Base-by-base conservation (phyloP, 176 grass and related monocot genomes). In the Aechmea fasciata region DNA sequence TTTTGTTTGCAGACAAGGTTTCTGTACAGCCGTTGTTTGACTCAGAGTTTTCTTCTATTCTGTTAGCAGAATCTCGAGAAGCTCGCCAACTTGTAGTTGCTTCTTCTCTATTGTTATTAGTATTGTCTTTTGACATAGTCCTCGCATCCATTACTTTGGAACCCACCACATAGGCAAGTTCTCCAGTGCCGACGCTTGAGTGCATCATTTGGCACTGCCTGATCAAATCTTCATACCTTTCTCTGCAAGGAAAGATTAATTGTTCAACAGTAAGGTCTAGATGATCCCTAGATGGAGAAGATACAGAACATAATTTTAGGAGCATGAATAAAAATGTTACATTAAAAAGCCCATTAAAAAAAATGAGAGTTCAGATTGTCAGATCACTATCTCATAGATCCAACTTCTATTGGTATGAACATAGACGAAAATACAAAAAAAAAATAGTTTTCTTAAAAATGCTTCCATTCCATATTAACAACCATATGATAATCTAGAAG, bases 61-160 rank as follows among this genome's bases (percentile, higher is more conserved):
- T 73, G 67, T 70, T 77, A 74, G 63, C 22, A 69, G 47, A 53
- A 54, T 84, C 50, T 73, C 73, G 22, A 73, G 75, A 81, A 82
- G 51, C 59, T 79, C 11, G 71, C 63, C 70, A 76, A 69, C 76
- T 87, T 74, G 72, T 87, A 70, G 64, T 85, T 63, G 69, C 79
- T 72, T 76, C 65, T 86, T 87, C 85, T 72, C 50, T 41, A 77
- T 47, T 69, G 57, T 70, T 62, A 47, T 51, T 69, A 57, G 66
- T 62, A 47, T 59, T 82, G 72, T 97, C 94, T 81, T 90, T 97
- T 10, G 94, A 81, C 54, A 69, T 52, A 69, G 84, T 97, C 75
- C 94, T 91, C 51, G 90, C 79, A 82, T 97, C 94, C 94, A 97
- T 97, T 68, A 93, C 79, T 74, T 89, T 91, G 8, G 94, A 97